Evolutionary conservation across 2,329 filamentous ascomycete species (phyloP).

Genomic region (Talaromyces sp.): DNA sequence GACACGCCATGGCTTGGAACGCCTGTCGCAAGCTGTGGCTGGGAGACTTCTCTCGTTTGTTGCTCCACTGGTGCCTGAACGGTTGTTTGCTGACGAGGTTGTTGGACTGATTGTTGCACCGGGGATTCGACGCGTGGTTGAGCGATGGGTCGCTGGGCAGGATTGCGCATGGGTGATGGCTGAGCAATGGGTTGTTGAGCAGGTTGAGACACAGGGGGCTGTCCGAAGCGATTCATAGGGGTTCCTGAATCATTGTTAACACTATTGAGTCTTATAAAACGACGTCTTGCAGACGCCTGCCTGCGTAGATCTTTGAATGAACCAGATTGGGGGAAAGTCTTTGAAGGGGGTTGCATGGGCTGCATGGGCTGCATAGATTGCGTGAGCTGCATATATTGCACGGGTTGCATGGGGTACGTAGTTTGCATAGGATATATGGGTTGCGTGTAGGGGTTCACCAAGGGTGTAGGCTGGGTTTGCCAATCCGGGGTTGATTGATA

Average conservation of each 20-base stretch:
- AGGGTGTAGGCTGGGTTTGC: background rate
- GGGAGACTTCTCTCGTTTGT: background rate
- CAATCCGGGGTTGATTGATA: background rate
- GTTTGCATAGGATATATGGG: background rate
- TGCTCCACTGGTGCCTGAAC: background rate
- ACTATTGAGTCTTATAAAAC: background rate
- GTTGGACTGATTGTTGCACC: background rate
- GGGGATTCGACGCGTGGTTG: background rate
- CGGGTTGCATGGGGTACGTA: background rate
- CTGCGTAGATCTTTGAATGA: conserved; percentile 4
- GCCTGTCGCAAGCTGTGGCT: background rate
- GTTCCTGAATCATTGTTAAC: conserved; percentile 15
- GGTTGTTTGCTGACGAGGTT: background rate
- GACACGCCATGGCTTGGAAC: background rate
- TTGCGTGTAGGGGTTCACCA: background rate
- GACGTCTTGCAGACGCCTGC: background rate
- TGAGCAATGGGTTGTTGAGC: background rate
- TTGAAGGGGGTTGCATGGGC: background rate
- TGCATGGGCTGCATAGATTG: too few relatives aligned
- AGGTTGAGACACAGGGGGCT: background rate
- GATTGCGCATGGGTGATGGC: background rate
- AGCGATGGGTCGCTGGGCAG: background rate
- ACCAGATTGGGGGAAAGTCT: background rate
- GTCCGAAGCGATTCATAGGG: background rate
- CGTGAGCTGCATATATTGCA: background rate